These are phyloP conservation scores for Aspergillus melleus DNA, from an alignment of 2,329 filamentous ascomycete species.

Conservation along the genomic window DNA sequence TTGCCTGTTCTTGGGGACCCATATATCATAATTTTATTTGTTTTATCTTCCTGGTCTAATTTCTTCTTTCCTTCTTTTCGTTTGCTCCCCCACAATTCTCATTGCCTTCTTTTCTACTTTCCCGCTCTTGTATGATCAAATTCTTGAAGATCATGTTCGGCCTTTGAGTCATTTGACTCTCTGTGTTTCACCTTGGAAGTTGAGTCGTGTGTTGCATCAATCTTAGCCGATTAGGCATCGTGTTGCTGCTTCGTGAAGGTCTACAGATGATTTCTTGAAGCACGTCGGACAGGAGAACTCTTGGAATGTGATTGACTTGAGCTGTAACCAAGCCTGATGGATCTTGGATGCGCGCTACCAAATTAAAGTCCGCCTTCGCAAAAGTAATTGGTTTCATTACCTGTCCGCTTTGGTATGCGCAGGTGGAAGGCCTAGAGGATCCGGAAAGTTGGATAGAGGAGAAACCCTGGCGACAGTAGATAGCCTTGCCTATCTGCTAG, in stretches of 20 bases:
- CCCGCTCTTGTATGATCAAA: not conserved
- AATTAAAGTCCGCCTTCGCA: not conserved
- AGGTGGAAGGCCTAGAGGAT: not conserved
- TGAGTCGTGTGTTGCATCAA: not conserved
- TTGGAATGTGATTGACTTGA: not conserved
- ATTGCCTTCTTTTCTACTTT: not conserved
- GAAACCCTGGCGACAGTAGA: not conserved
- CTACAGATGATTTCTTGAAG: too few species aligned
- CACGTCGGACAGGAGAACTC: too few species aligned
- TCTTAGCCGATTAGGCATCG: too few species aligned
- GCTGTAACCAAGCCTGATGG: slow-evolving; percentile 8
- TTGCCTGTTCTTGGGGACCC: too few species aligned
- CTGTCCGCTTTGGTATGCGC: not conserved
- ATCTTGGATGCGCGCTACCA: slow-evolving; percentile 5
- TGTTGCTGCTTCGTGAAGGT: too few species aligned
- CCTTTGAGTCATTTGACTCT: not conserved
- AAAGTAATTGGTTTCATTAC: not conserved
- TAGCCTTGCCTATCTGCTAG: not conserved
- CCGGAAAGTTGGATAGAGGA: not conserved
- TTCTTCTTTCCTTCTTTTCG: too few species aligned
- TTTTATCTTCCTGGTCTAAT: too few species aligned
- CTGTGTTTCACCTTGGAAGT: not conserved
- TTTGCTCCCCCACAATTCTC: not conserved
- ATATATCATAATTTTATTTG: too few species aligned
- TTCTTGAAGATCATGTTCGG: not conserved